Percentiles rank a stretch among this genome's conserved stretches.
Conservation (phyloP, 2,329 filamentous ascomycete species). For the Fusarium acutatum region DNA sequence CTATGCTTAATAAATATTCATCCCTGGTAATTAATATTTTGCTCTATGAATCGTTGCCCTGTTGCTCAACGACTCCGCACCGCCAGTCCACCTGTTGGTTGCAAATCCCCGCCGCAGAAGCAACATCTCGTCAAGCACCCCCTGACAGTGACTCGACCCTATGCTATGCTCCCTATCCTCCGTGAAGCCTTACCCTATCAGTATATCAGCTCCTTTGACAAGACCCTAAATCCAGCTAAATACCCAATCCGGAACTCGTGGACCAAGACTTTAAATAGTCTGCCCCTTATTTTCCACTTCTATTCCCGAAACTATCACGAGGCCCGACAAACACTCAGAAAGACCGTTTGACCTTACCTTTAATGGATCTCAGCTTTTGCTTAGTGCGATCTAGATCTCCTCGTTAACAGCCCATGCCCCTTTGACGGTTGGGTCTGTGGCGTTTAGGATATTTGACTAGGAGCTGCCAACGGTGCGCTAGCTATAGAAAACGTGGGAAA, state of each 20-base stretch:
- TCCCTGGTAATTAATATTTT: background rate
- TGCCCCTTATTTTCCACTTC: background rate
- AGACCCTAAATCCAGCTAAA: background rate
- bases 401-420: background rate
- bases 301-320: background rate
- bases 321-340: background rate
- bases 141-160: background rate
- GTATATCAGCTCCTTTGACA: background rate
- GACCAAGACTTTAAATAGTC: constrained; percentile 17
- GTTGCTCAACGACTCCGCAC: background rate
- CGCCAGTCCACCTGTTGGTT: background rate
- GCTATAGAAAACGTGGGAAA: background rate
- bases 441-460: constrained; percentile 19
- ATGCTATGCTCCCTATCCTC: accelerated
- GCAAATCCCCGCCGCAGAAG: background rate
- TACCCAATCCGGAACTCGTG: constrained; percentile 1
- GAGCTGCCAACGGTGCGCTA: constrained; percentile 9
- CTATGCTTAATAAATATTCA: background rate
- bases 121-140: background rate
- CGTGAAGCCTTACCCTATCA: background rate
- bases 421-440: constrained; percentile 19
- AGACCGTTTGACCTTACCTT: background rate
- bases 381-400: constrained; percentile 17
- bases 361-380: background rate
- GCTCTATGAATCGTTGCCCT: too few species aligned